Evolutionary conservation across 257 asterid genomes (phyloP).

Genomic region (Solanum appendiculatum): DNA sequence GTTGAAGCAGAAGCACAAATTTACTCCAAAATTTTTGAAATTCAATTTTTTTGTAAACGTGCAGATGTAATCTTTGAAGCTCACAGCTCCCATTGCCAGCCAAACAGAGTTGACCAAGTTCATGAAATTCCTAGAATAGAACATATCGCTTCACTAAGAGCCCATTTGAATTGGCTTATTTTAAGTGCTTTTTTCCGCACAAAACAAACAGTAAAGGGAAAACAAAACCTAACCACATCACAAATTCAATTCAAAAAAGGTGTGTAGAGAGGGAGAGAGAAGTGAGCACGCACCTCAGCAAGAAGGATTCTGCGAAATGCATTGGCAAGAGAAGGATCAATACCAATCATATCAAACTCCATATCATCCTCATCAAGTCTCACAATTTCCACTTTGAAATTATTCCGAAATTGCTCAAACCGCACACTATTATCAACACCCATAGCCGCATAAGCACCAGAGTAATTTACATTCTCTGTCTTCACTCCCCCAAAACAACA

Average conservation of each 20-base stretch:
- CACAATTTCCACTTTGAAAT: conserved; percentile 57
- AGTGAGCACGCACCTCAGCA: conserved; percentile 59
- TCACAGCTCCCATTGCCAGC: background rate
- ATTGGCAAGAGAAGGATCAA: conserved; percentile 81
- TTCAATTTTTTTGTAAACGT: too few relatives aligned
- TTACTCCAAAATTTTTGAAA: background rate
- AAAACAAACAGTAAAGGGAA: background rate
- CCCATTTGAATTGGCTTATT: background rate
- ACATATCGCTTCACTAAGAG: background rate
- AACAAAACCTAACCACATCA: background rate
- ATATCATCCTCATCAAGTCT: conserved; percentile 51
- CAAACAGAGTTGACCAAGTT: background rate
- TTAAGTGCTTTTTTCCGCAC: background rate
- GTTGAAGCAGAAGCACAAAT: background rate
- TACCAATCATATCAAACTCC: conserved; percentile 87
- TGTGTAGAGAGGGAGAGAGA: background rate
- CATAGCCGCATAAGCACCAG: conserved; percentile 77
- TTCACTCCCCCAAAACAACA: background rate
- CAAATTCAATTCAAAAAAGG: background rate
- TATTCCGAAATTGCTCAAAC: conserved; percentile 46
- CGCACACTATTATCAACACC: conserved; percentile 85
- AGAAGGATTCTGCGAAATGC: conserved; percentile 92
- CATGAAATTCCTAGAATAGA: background rate
- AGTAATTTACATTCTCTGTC: conserved; percentile 21
- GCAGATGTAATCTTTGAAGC: background rate